Evolutionary conservation across 139 green algal genomes (phyloP).

Genomic region (Spirogloea muscicola): DNA sequence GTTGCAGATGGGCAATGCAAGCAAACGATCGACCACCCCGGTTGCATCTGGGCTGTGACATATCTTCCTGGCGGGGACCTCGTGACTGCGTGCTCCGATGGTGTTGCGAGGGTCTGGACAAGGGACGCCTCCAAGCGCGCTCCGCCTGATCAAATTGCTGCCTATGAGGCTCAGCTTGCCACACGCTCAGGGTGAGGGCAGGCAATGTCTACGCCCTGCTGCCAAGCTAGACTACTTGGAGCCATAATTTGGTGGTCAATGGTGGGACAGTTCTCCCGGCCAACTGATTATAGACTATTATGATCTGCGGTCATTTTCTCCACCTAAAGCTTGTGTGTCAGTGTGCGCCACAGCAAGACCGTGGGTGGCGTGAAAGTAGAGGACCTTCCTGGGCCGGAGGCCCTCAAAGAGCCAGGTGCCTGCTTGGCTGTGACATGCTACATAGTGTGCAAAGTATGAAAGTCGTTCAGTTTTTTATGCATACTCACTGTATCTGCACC

Average conservation of each 20-base stretch:
- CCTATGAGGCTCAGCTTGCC: slow-evolving; percentile 6
- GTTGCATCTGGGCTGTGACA: slow-evolving; percentile 81
- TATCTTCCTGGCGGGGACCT: slow-evolving; percentile 74
- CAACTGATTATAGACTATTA: too few relatives aligned
- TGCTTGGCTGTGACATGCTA: too few relatives aligned
- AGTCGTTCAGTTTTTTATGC: too few relatives aligned
- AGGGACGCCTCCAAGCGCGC: slow-evolving; percentile 33
- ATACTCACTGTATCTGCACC: too few relatives aligned
- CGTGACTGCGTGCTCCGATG: slow-evolving; percentile 79
- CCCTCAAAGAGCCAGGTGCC: slow-evolving; percentile 35
- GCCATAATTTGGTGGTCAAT: too few relatives aligned
- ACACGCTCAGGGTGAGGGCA: too few relatives aligned
- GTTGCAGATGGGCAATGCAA: slow-evolving; percentile 63
- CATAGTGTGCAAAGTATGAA: too few relatives aligned
- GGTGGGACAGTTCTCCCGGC: too few relatives aligned
- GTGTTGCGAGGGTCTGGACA: slow-evolving; percentile 73
- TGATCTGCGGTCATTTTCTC: too few relatives aligned
- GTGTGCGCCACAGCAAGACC: slow-evolving; percentile 46
- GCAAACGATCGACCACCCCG: slow-evolving; percentile 69
- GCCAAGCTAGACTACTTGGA: too few relatives aligned
- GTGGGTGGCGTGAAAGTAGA: slow-evolving; percentile 35
- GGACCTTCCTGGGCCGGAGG: slow-evolving; percentile 35
- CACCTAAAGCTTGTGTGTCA: too few relatives aligned
- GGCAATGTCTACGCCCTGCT: too few relatives aligned
- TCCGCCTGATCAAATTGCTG: slow-evolving; percentile 36